Evolutionary conservation across 495 filamentous ascomycete genomes (phyloP), one percentile per base, ranked within the genome.

Genomic region (Oleoguttula mirabilis): DNA sequence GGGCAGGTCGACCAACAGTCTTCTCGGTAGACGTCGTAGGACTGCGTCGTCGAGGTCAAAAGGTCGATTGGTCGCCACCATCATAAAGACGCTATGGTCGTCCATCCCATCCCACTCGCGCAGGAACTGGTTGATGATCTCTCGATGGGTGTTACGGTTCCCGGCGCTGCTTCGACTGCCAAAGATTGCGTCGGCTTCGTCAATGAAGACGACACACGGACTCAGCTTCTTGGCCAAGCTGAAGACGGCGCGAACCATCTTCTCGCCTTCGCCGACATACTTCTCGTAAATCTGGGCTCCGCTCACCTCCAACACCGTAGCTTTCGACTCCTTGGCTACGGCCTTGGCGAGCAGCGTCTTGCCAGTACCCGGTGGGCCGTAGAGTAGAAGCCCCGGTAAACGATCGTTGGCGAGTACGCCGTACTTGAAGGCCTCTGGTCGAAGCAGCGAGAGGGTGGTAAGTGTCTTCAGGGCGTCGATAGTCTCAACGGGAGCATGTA

Each of bases 71-170:
- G 86, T 94, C n/a, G 90, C 90, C 0, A 96, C 86, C 92, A 98
- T 95, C 59, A 98, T 92, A 61, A 98, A 96, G 2, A 88, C 85
- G 5, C 80, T 80, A 21, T 47, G 48, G 48, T 84, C 79, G 30
- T 76, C 80, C 72, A 98, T 80, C 12, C 92, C 90, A 52, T 95
- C 90, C 90, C 90, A 98, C 60, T 96, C 90, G n/a, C 84, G 76
- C 25, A 98, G 65, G 59, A 96, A 98, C 59, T 96, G 88, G 48
- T 95, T 98, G 64, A 98, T 92, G 33, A 90, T 78, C 63, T 96
- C 90, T 32, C 90, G 76, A 55, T 90, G 83, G 7, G 67, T 76
- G 10, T 71, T 73, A 1, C 71, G 57, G 43, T 76, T 73, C 19
- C 67, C 67, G 39, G 67, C 66, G 14, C 66, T 66, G 31, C 77